phyloP scores from a whole-genome alignment of 257 asterid genomes.

The Rehmannia glutinosa region DNA sequence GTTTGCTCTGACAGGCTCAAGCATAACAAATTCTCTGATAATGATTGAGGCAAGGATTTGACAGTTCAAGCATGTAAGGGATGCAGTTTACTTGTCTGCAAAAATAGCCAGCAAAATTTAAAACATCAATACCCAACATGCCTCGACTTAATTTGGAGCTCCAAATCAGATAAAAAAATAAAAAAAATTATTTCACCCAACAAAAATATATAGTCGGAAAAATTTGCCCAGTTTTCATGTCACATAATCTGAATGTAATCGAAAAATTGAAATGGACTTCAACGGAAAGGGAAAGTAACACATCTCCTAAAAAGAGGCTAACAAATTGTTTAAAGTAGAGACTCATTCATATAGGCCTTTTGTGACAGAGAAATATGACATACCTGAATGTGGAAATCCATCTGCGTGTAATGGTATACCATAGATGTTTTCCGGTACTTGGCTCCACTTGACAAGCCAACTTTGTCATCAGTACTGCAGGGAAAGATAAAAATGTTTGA shows the following conservation, averaged over 20 bases:
- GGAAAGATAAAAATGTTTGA: slow-evolving; percentile 1
- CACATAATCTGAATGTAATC: too few species aligned
- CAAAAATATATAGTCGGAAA: neutral
- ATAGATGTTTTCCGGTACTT: slow-evolving; percentile 57
- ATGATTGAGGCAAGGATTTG: too few species aligned
- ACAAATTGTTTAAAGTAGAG: neutral
- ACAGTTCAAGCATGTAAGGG: neutral
- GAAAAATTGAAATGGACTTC: too few species aligned
- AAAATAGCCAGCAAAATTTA: too few species aligned
- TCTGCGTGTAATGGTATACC: slow-evolving; percentile 61
- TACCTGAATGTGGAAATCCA: slow-evolving; percentile 86
- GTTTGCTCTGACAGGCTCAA: neutral
- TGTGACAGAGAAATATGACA: neutral
- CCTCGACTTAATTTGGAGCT: too few species aligned
- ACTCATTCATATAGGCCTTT: neutral
- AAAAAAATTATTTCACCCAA: too few species aligned
- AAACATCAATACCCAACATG: too few species aligned
- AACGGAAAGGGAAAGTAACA: too few species aligned
- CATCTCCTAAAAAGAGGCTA: neutral
- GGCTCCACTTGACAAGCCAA: slow-evolving; percentile 65
- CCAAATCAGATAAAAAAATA: too few species aligned
- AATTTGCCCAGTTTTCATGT: too few species aligned
- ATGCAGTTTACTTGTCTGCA: neutral
- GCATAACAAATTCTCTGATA: neutral
- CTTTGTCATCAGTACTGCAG: slow-evolving; percentile 61